Conservation (phyloP, 306 rosid genomes). For the Astragalus membranaceus region DNA sequence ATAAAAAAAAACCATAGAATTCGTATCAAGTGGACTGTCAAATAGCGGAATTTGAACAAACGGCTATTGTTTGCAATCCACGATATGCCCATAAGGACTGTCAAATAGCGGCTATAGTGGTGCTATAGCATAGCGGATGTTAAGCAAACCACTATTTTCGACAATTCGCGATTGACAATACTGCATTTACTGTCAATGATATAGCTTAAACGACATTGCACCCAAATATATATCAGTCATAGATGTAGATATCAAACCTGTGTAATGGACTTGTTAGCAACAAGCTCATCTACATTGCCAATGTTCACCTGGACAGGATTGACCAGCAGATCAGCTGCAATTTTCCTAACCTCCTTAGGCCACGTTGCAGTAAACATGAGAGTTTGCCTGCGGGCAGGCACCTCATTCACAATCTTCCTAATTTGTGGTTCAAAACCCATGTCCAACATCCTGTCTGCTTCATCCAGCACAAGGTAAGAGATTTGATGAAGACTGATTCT, state of each 20-base stretch:
- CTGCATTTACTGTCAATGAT: neutral
- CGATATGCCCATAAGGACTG: no score
- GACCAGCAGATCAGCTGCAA: slow-evolving; percentile 90
- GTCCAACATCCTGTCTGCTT: slow-evolving; percentile 99
- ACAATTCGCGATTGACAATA: no score
- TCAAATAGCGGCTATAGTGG: no score
- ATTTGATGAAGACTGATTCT: slow-evolving; percentile 86
- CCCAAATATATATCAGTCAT: neutral
- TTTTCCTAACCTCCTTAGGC: slow-evolving; percentile 98
- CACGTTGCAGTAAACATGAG: slow-evolving; percentile 99
- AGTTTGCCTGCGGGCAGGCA: slow-evolving; percentile 93
- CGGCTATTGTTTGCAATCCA: no score
- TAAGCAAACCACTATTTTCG: no score
- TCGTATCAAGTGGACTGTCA: neutral
- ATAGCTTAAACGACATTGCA: neutral
- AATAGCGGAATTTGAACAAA: no score
- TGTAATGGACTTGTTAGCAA: slow-evolving; percentile 90
- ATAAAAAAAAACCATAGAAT: neutral
- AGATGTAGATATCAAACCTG: slow-evolving; percentile 53
- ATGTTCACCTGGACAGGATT: slow-evolving; percentile 96
- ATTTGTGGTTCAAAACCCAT: slow-evolving; percentile 99
- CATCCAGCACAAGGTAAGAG: slow-evolving; percentile 91
- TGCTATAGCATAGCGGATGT: no score
- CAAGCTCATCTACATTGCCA: slow-evolving; percentile 96
- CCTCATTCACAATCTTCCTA: slow-evolving; percentile 91